Evolutionary conservation across 768 basidiomycete genomes (phyloP), one percentile per base, ranked within the genome.

Genomic region (Filobasidium floriforme): DNA sequence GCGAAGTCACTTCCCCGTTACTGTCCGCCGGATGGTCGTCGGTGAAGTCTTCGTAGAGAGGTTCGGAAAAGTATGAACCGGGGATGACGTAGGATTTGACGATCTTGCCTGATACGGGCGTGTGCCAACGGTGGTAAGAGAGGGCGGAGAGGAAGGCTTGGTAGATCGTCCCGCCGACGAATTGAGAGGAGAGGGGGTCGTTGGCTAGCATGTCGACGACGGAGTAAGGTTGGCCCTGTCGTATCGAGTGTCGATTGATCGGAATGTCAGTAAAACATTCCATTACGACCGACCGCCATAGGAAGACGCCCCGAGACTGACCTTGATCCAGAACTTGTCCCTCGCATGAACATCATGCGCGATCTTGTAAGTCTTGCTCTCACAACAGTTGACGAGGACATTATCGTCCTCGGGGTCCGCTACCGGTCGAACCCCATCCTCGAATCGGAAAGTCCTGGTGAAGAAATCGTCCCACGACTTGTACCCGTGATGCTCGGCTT

Each of bases 51-150:
- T 71, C 72, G 46, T 65, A 78, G 18, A 78, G 60, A 0, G 79
- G 77, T 62, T 79, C 77, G 40, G 70, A 72, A 60, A 71, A 79
- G 68, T 79, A 79, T 3, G 77, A 77, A 19, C 79, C 79, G 15
- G 71, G 67, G 15, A 79, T 72, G 22, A 77, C 61, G 40, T 69
- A 82, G 1, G 84, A 84, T 9, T 83, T 83, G 18, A 85, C 74
- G 44, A 81, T 71, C n/a, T 80, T 80, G 12, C 72, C 82, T 69
- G 80, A 78, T 12, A 87, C 81, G 63, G 87, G 87, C 60, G 80
- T 77, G 73, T 85, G 84, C 86, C 85, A 87, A 68, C 85, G 83
- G 70, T 87, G 87, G 70, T 86, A 87, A 37, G 81, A 80, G 29
- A 81, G 70, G 1, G 84, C 80, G 61, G 80, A 80, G 66, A 88